Percentiles rank a stretch among this genome's conserved stretches.
phyloP scores from a whole-genome alignment of 768 basidiomycete genomes.

The Rhodocollybia butyracea region DNA sequence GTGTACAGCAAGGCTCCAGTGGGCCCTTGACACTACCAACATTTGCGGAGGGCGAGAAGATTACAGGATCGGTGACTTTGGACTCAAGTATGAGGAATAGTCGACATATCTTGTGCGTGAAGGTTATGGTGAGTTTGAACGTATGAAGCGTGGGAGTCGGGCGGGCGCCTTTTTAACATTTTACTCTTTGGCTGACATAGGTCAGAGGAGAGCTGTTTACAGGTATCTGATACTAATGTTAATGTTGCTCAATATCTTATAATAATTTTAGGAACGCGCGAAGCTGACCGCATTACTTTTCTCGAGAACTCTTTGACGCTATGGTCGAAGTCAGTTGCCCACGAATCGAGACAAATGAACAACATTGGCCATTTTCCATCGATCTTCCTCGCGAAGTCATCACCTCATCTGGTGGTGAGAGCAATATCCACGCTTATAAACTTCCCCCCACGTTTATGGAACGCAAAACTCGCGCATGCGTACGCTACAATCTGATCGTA shows the following conservation, averaged over 20 bases:
- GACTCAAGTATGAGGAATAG: slow-evolving; percentile 26
- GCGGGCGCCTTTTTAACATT: no score
- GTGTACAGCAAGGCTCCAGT: slow-evolving; percentile 42
- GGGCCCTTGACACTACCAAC: slow-evolving; percentile 31
- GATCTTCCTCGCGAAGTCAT: background rate
- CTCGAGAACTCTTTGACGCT: slow-evolving; percentile 2
- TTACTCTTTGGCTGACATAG: background rate
- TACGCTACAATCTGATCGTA: slow-evolving; percentile 33
- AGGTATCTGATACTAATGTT: no score
- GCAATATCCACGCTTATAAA: background rate
- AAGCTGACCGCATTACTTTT: slow-evolving; percentile 2
- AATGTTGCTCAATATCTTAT: no score
- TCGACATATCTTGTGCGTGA: slow-evolving; percentile 45
- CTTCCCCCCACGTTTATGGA: slow-evolving; percentile 39
- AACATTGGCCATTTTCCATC: slow-evolving; percentile 6
- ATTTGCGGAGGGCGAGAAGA: slow-evolving; percentile 29
- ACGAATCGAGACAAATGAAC: background rate
- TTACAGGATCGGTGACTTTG: slow-evolving; percentile 34
- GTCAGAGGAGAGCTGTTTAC: slow-evolving; percentile 3
- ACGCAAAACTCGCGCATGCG: slow-evolving; percentile 31
- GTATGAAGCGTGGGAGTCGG: no score
- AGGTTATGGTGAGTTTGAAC: slow-evolving; percentile 43
- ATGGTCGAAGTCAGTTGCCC: slow-evolving; percentile 7
- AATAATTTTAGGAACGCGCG: no score
- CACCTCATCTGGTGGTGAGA: slow-evolving; percentile 6